These are phyloP conservation scores for Tephrocybe sp. DNA, from an alignment of 768 basidiomycete genomes.

Conservation along the genomic window DNA sequence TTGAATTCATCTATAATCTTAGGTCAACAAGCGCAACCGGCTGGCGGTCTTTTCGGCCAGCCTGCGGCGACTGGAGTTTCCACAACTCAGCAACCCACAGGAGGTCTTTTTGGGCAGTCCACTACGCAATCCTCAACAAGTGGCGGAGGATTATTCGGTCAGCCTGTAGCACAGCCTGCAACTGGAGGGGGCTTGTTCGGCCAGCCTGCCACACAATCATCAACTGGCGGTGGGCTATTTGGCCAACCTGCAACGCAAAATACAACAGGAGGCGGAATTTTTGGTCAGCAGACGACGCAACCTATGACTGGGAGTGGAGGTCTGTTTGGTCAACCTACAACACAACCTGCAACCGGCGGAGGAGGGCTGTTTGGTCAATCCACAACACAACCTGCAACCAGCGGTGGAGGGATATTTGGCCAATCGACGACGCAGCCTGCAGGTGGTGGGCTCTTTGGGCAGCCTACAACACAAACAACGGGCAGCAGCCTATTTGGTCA, in stretches of 20 bases:
- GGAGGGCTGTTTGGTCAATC: constrained; percentile 23
- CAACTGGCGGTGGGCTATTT: constrained; percentile 15
- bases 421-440: constrained; percentile 19
- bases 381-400: constrained; percentile 10
- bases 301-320: constrained; percentile 18
- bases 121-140: constrained; percentile 12
- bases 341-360: constrained; percentile 7
- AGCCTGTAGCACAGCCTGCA: constrained; percentile 13
- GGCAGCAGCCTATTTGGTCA: constrained; percentile 28
- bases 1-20: constrained; percentile 25
- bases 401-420: constrained; percentile 13
- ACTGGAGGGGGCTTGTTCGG: constrained; percentile 16
- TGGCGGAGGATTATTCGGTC: constrained; percentile 33
- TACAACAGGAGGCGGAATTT: constrained; percentile 10
- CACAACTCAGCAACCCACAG: background rate
- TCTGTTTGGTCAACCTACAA: constrained; percentile 22
- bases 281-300: constrained; percentile 17
- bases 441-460: constrained; percentile 29
- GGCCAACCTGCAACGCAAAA: constrained; percentile 18
- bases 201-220: constrained; percentile 11
- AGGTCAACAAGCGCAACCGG: constrained; percentile 31
- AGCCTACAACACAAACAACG: constrained; percentile 13
- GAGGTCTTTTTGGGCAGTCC: constrained; percentile 24
- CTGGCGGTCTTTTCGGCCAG: constrained; percentile 25
- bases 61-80: constrained; percentile 17